Evolutionary conservation across 805 yeast species (phyloP), one percentile per base, ranked within the genome.

Genomic region (Candida khao-thaluensis): DNA sequence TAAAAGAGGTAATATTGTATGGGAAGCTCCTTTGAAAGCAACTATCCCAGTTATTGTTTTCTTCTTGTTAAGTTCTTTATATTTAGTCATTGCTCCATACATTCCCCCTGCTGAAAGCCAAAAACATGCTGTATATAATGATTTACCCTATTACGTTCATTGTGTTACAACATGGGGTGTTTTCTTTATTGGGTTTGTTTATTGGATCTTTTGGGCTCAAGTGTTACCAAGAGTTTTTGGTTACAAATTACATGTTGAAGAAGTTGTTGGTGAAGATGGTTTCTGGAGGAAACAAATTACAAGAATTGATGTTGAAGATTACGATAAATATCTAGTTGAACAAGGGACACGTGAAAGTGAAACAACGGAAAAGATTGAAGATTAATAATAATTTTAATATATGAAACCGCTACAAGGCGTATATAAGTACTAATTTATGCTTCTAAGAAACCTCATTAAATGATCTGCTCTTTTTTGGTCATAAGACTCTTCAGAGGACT

Each of bases 91-190:
- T 41, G 90, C 91, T 22, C 95, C 95, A 35, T 85, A 82, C 56
- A 72, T 85, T 45, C 88, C 93, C 31, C 95, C 95, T 34, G 55
- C 69, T 15, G 68, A 53, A 14, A 85, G 82, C 24, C 82, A 83
- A 62, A 31, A 31, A 14, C 35, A 31, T 21, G 69, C 73, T 25
- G 89, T 85, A 38, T 85, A 85, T 69, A 60, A 76, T n/a, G 48
- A 58, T 35, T 65, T 85, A 52, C 95, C 95, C 20, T 85, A 85
- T 64, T 85, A 79, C 72, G 71, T 81, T 41, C 90, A 84, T 58
- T 81, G 88, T 56, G 93, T 85, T 35, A 86, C 83, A n/a, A 81
- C 89, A 9, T 76, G 88, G 80, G 89, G 83, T 48, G 70, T 85
- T 32, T 81, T 82, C 50, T 82, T 71, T 10, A 56, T 79, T 35